Evolutionary conservation across 352 stramenopile species (phyloP).

Genomic region (Nothophytophthora sp.): DNA sequence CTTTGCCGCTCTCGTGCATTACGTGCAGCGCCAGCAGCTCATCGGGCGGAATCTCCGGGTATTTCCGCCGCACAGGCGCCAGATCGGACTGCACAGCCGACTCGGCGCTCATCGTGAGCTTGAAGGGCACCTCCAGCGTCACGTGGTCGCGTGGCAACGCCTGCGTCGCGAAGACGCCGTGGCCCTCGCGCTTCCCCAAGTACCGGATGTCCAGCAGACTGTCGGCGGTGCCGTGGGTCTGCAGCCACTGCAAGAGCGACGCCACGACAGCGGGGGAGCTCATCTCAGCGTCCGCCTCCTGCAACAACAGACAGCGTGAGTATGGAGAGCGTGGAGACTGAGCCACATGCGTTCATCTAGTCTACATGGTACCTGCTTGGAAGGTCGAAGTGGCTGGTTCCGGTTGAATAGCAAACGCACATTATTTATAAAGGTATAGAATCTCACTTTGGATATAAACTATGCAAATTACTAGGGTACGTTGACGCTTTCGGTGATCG

Average conservation of each 20-base stretch:
- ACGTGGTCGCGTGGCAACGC: constrained; percentile 31
- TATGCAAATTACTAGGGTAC: too few relatives aligned
- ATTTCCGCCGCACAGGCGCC: constrained; percentile 30
- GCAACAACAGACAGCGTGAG: too few relatives aligned
- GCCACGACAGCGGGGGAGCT: constrained; percentile 26
- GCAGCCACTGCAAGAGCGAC: constrained; percentile 39
- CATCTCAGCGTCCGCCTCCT: too few relatives aligned
- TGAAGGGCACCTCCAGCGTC: constrained; percentile 52
- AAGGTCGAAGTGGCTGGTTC: too few relatives aligned
- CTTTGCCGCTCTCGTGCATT: constrained; percentile 61
- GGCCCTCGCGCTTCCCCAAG: constrained; percentile 38
- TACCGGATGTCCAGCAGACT: constrained; percentile 45
- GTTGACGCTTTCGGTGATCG: constrained; percentile 23
- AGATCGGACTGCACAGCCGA: constrained; percentile 48
- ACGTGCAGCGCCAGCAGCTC: constrained; percentile 61
- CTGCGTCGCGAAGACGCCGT: constrained; percentile 52
- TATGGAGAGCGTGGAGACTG: too few relatives aligned
- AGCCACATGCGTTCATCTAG: too few relatives aligned
- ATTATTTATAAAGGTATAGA: constrained; percentile 12
- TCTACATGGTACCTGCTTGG: too few relatives aligned
- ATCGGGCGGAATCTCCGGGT: constrained; percentile 43
- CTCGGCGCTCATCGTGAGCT: constrained; percentile 52
- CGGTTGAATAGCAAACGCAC: too few relatives aligned
- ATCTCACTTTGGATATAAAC: not conserved
- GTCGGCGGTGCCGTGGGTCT: constrained; percentile 25